These are phyloP conservation scores for Lichenothelia convexa DNA, from an alignment of 495 filamentous ascomycete genomes.

Conservation along the genomic window DNA sequence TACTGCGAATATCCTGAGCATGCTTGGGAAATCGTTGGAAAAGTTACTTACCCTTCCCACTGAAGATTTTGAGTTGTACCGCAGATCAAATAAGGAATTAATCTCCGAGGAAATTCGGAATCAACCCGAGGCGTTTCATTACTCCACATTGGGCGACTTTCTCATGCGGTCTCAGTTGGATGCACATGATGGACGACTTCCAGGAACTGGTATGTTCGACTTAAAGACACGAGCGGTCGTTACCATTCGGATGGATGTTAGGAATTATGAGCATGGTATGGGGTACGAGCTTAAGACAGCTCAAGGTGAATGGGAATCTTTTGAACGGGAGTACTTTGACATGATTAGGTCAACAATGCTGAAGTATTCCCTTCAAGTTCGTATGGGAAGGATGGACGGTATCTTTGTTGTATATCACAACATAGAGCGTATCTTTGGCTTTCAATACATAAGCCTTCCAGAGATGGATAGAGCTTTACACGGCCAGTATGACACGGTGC, in stretches of 20 bases:
- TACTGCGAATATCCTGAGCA: slow-evolving; percentile 63
- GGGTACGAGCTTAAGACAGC: slow-evolving; percentile 73
- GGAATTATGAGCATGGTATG: slow-evolving; percentile 49
- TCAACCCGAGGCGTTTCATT: slow-evolving; percentile 62
- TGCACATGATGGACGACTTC: slow-evolving; percentile 69
- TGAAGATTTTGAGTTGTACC: slow-evolving; percentile 69
- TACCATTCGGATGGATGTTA: slow-evolving; percentile 68
- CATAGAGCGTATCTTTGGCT: slow-evolving; percentile 84
- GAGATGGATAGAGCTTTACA: slow-evolving; percentile 85
- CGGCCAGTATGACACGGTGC: slow-evolving; percentile 38
- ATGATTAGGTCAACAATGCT: slow-evolving; percentile 91
- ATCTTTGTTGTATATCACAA: slow-evolving; percentile 99
- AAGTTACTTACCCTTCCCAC: slow-evolving; percentile 75
- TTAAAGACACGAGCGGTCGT: slow-evolving; percentile 88
- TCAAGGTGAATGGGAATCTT: slow-evolving; percentile 68
- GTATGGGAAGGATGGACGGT: slow-evolving; percentile 95
- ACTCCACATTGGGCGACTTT: slow-evolving; percentile 74
- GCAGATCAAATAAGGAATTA: slow-evolving; percentile 41
- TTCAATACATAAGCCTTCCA: slow-evolving; percentile 71
- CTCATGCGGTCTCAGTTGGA: slow-evolving; percentile 93
- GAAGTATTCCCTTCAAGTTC: slow-evolving; percentile 90
- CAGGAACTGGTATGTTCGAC: slow-evolving; percentile 91
- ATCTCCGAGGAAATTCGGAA: slow-evolving; percentile 40
- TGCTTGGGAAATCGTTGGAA: slow-evolving; percentile 89
- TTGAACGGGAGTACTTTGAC: slow-evolving; percentile 88